These are phyloP conservation scores for Daldinia caldariorum DNA, from an alignment of 495 filamentous ascomycete species.

Conservation along the genomic window DNA sequence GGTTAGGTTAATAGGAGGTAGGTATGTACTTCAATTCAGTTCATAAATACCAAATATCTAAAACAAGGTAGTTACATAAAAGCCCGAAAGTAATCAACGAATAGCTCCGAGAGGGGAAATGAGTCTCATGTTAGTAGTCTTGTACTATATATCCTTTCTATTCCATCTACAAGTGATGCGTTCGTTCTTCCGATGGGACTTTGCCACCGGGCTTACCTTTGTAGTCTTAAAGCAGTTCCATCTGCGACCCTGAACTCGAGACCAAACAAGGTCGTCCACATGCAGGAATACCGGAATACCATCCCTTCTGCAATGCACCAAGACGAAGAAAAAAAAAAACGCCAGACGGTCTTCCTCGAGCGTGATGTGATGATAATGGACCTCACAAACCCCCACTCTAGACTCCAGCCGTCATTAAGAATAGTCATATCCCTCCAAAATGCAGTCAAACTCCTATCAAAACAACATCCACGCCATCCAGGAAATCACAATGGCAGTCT, in stretches of 20 bases:
- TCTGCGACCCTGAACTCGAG: conserved; percentile 10
- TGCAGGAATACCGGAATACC: conserved; percentile 26
- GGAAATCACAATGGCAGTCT: conserved; percentile 39
- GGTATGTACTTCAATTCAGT: conserved; percentile 22
- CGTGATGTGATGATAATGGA: conserved; percentile 41
- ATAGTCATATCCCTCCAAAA: conserved; percentile 33
- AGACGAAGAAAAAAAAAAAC: conserved; percentile 30
- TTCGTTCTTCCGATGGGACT: conserved; percentile 1
- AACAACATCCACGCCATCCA: conserved; percentile 31
- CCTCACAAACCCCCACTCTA: conserved; percentile 44
- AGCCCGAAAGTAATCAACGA: background rate
- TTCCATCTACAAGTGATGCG: conserved; percentile 22
- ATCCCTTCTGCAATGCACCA: conserved; percentile 24
- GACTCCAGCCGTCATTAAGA: conserved; percentile 45
- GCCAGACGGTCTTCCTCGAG: conserved; percentile 48
- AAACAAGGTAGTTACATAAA: conserved; percentile 34
- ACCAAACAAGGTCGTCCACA: conserved; percentile 15
- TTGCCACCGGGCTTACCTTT: conserved; percentile 16
- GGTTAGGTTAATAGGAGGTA: too few species aligned
- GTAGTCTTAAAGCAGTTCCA: conserved; percentile 21
- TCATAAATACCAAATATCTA: conserved; percentile 31
- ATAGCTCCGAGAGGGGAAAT: conserved; percentile 5
- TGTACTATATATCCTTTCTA: conserved; percentile 36
- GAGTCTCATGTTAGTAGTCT: conserved; percentile 15
- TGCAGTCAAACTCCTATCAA: conserved; percentile 36